A percentile compares a stretch with the other conserved stretches of the same genome.
phyloP scores from a whole-genome alignment of 768 basidiomycete species.

The Panellus pusillus region DNA sequence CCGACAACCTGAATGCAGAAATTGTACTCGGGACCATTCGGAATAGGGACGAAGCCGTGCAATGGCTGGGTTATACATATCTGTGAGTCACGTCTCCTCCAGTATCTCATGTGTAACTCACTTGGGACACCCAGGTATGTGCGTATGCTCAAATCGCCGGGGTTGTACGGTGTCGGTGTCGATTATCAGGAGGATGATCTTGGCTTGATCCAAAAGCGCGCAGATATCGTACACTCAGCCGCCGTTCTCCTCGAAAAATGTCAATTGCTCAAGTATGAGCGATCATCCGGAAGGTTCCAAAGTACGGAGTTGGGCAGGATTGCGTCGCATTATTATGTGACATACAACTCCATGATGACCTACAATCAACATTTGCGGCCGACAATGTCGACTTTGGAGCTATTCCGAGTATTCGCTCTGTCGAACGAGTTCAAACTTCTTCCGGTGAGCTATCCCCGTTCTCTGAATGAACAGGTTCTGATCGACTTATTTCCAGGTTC shows the following conservation, averaged over 20 bases:
- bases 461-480: not conserved
- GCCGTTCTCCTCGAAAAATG: conserved; percentile 94
- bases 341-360: conserved; percentile 92
- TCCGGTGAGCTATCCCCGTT: conserved; percentile 49
- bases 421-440: conserved; percentile 95
- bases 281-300: conserved; percentile 83
- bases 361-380: conserved; percentile 93
- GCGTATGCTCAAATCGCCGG: conserved; percentile 89
- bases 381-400: conserved; percentile 83
- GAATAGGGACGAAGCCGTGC: conserved; percentile 95
- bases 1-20: conserved; percentile 96
- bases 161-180: conserved; percentile 81
- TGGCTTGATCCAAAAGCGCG: conserved; percentile 86
- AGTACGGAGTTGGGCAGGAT: conserved; percentile 93
- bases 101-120: conserved; percentile 4
- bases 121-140: conserved; percentile 63
- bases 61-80: conserved; percentile 96
- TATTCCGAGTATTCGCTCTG: conserved; percentile 94
- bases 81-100: conserved; percentile 42
- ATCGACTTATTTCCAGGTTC: conserved; percentile 44
- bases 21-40: conserved; percentile 93
- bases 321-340: conserved; percentile 94
- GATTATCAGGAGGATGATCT: conserved; percentile 90
- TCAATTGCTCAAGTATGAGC: conserved; percentile 91
- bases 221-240: conserved; percentile 91